A percentile compares a stretch with the other conserved stretches of the same genome.
These are phyloP conservation scores for Ophidiomyces ophidiicola DNA, from an alignment of 2,329 filamentous ascomycete genomes.

Conservation along the genomic window DNA sequence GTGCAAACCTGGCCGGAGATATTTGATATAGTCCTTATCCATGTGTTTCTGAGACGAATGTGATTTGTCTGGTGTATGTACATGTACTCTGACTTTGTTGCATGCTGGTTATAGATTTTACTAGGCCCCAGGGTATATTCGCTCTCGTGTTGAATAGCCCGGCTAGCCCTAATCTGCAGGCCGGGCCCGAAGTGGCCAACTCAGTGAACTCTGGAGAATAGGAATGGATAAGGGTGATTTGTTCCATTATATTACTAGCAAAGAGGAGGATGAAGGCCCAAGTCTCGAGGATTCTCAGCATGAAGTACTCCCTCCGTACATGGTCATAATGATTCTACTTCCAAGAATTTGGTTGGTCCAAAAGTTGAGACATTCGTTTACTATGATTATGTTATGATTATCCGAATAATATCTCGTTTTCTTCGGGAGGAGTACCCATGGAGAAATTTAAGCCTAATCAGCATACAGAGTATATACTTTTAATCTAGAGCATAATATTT, in stretches of 20 bases:
- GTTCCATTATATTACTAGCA: slow-evolving; percentile 41
- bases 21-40: slow-evolving; percentile 54
- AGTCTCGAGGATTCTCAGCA: too few species aligned
- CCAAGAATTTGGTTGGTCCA: slow-evolving; percentile 14
- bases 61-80: slow-evolving; percentile 48
- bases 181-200: slow-evolving; percentile 41
- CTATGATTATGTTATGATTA: slow-evolving; percentile 2
- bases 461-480: too few species aligned
- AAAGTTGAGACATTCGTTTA: slow-evolving; percentile 19
- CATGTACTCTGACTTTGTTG: slow-evolving; percentile 43
- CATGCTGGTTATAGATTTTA: slow-evolving; percentile 63
- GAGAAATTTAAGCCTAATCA: too few species aligned
- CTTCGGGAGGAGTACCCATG: too few species aligned
- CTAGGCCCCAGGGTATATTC: slow-evolving; percentile 65
- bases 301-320: too few species aligned
- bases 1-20: slow-evolving; percentile 47
- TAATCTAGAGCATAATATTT: too few species aligned
- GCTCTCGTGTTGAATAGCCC: slow-evolving; percentile 56
- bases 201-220: slow-evolving; percentile 36
- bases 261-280: slow-evolving; percentile 17
- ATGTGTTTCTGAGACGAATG: slow-evolving; percentile 56
- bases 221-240: slow-evolving; percentile 37
- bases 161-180: slow-evolving; percentile 38
- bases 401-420: too few species aligned
- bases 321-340: background rate